Evolutionary conservation across 495 filamentous ascomycete species (phyloP), one percentile per base, ranked within the genome.

Genomic region (Aspergillus taichungensis): DNA sequence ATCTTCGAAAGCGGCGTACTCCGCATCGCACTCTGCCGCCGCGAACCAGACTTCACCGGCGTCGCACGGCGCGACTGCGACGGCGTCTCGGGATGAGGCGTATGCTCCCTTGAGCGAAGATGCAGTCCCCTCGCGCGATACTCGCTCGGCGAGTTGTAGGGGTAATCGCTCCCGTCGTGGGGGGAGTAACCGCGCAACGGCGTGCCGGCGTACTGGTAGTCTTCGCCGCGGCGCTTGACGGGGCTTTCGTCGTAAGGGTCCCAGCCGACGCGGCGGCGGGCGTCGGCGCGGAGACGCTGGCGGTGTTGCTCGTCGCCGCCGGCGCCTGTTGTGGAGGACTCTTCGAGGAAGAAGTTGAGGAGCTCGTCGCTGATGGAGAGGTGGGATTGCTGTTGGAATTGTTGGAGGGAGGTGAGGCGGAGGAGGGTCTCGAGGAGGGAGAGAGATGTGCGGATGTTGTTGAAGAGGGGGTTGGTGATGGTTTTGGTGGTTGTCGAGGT

Each of bases 401-500:
- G 90, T 61, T 97, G 92, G n/a, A 97, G 75, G 36, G 88, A 84
- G 6, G 85, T 86, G 14, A 99, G 79, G 44, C 94, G 90, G 45
- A 99, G 79, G 34, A 97, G 74, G 64, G 88, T 94, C 63, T 99
- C 94, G 13, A 99, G 80, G 38, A 96, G 80, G 7, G 92, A 97
- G 6, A 99, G 80, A 0, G 85, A 91, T 10, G 90, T 90, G 10
- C 81, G 79, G 42, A 95, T 82, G 28, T 70, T 66, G 49, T 69
- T 66, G 56, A 64, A 68, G 3, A 61, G 55, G 3, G 61, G 64
- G 41, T 72, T 63, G 33, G 64, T 57, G 40, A 65, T 55, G 33
- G 68, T 67, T n/a, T 59, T 57, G 38, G 68, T 67, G n/a, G 60
- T 57, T 38, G 65, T 52, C 60, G 54, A 29, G 28, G 37, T 43